These are phyloP conservation scores for Podosphaera fusca DNA, from an alignment of 2,329 filamentous ascomycete genomes.

Conservation along the genomic window DNA sequence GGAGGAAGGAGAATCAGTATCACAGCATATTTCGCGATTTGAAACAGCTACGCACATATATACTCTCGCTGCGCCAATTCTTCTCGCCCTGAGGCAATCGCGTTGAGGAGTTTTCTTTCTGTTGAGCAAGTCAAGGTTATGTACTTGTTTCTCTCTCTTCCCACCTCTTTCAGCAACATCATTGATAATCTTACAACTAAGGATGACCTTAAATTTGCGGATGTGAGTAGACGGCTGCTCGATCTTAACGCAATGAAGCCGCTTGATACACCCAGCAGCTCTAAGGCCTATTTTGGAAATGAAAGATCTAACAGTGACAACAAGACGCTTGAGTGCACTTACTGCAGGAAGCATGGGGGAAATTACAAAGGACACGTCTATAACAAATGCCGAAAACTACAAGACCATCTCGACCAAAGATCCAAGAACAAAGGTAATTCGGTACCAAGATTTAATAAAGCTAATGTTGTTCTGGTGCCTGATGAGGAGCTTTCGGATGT, in stretches of 20 bases:
- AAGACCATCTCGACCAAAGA: not conserved
- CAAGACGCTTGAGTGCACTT: not conserved
- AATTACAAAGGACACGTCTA: constrained; percentile 1
- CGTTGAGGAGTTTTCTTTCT: not conserved
- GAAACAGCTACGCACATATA: not conserved
- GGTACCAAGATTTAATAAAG: too few species aligned
- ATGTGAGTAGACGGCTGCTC: not conserved
- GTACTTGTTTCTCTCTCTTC: not conserved
- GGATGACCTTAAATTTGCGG: not conserved
- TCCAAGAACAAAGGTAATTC: too few species aligned
- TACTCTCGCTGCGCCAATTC: not conserved
- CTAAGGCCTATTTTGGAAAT: not conserved
- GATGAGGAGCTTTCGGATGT: too few species aligned
- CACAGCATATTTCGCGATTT: not conserved
- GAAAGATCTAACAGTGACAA: not conserved
- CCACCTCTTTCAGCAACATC: not conserved
- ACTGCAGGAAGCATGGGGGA: not conserved
- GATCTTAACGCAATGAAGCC: not conserved
- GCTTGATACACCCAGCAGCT: not conserved
- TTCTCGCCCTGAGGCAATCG: not conserved
- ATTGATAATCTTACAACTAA: constrained; percentile 1
- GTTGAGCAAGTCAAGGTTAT: not conserved
- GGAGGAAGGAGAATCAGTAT: not conserved
- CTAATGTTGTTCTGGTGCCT: too few species aligned
- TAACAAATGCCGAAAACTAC: not conserved